A percentile compares a stretch with the other conserved stretches of the same genome.
Evolutionary conservation across 2,329 filamentous ascomycete genomes (phyloP).

Genomic region (Fusarium denticulatum): DNA sequence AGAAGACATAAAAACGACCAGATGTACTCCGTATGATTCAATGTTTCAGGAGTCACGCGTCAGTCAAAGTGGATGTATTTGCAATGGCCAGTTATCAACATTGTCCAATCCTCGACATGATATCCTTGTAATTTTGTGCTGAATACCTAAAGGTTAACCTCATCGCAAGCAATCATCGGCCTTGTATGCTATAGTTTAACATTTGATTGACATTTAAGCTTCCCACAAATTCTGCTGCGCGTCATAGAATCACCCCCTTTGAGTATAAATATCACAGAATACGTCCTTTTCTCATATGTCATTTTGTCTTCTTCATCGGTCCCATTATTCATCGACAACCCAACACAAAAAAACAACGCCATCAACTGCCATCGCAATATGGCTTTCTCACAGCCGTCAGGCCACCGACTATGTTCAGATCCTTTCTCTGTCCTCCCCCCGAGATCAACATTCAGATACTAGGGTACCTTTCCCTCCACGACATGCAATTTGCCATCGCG

Average conservation of each 20-base stretch:
- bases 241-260: neutral
- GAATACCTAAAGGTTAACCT: neutral
- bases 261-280: neutral
- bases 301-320: neutral
- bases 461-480: neutral
- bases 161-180: fast-evolving
- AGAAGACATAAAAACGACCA: too few species aligned
- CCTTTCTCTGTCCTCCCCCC: neutral
- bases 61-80: too few species aligned
- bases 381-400: neutral
- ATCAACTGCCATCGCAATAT: neutral
- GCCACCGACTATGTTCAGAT: neutral
- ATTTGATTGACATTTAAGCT: neutral
- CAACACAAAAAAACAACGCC: neutral
- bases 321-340: too few species aligned
- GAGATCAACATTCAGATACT: neutral
- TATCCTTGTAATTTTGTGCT: fast-evolving
- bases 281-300: neutral
- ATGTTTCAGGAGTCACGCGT: too few species aligned
- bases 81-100: too few species aligned
- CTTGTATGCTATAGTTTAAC: neutral
- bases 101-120: fast-evolving
- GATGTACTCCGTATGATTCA: too few species aligned
- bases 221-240: neutral
- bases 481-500: too few species aligned